Percentiles rank a stretch among this genome's conserved stretches.
phyloP scores from a whole-genome alignment of 75 land plant genomes.

The Sequoia sempervirens region DNA sequence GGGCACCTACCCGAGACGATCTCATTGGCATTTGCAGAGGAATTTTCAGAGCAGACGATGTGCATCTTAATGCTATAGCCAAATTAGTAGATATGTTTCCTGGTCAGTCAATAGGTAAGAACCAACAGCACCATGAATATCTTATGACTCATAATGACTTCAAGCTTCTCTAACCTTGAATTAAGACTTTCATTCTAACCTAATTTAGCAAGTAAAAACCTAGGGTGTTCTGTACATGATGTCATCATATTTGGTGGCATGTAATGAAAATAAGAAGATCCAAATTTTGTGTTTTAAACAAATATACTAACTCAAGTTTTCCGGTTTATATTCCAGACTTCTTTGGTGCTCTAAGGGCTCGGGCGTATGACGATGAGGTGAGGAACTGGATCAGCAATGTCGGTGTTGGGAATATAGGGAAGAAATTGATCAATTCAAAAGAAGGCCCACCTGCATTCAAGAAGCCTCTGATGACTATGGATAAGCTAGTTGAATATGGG shows the following conservation, averaged over 20 bases:
- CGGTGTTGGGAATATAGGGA: constrained; percentile 50
- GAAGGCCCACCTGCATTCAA: constrained; percentile 38
- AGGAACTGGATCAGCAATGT: constrained; percentile 28
- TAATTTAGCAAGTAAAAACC: background rate
- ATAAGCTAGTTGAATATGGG: constrained; percentile 30
- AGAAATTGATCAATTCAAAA: constrained; percentile 38
- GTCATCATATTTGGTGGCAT: background rate
- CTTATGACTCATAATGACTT: background rate
- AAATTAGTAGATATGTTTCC: constrained; percentile 38
- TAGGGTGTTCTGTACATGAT: background rate
- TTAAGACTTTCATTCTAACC: background rate
- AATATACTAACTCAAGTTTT: background rate
- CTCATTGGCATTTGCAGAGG: constrained; percentile 40
- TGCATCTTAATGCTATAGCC: constrained; percentile 12
- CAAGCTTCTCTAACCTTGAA: background rate
- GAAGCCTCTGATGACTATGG: constrained; percentile 40
- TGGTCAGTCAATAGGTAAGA: constrained; percentile 22
- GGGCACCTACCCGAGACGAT: constrained; percentile 48
- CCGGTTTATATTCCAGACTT: constrained; percentile 24
- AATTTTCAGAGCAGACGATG: constrained; percentile 34
- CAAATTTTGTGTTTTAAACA: background rate
- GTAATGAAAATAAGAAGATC: background rate
- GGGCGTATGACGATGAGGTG: constrained; percentile 49
- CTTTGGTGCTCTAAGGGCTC: constrained; percentile 52
- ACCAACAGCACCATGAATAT: background rate